These are phyloP conservation scores for Cladophialophora chaetospira DNA, from an alignment of 2,329 filamentous ascomycete genomes.

Conservation along the genomic window DNA sequence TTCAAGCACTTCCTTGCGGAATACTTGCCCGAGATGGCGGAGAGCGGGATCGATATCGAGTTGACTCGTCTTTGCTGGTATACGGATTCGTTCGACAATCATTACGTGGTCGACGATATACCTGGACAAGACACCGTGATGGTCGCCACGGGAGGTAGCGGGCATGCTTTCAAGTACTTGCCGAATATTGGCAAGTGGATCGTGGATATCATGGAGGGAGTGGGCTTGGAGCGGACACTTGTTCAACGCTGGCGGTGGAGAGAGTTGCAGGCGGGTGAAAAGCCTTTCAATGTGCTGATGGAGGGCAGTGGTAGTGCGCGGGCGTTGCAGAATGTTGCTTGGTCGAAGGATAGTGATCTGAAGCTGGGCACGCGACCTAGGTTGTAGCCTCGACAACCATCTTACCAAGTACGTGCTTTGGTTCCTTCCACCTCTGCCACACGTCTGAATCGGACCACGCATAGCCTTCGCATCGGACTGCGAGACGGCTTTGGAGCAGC, in stretches of 20 bases:
- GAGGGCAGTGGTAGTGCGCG: slow-evolving; percentile 25
- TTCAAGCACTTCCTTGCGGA: slow-evolving; percentile 41
- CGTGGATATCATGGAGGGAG: slow-evolving; percentile 52
- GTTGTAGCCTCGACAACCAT: too few species aligned
- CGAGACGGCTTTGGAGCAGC: too few species aligned
- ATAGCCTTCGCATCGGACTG: too few species aligned
- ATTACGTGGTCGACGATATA: slow-evolving; percentile 58
- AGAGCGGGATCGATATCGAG: slow-evolving; percentile 42
- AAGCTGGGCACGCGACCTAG: slow-evolving; percentile 7
- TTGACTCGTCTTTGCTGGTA: slow-evolving; percentile 58
- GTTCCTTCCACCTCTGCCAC: too few species aligned
- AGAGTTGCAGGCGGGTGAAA: slow-evolving; percentile 14
- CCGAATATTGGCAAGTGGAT: slow-evolving; percentile 60
- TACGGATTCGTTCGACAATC: slow-evolving; percentile 57
- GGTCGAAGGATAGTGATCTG: slow-evolving; percentile 18
- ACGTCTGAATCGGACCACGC: too few species aligned
- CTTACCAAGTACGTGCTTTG: too few species aligned
- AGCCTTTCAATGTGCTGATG: slow-evolving; percentile 32
- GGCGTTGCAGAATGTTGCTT: slow-evolving; percentile 23
- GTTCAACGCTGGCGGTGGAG: slow-evolving; percentile 34
- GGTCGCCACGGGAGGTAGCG: slow-evolving; percentile 62
- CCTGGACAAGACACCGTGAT: slow-evolving; percentile 55
- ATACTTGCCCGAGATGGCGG: slow-evolving; percentile 48
- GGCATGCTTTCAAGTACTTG: slow-evolving; percentile 65
- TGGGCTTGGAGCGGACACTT: slow-evolving; percentile 36